Percentiles rank a stretch among this genome's conserved stretches.
Evolutionary conservation across 2,329 filamentous ascomycete species (phyloP).

Genomic region (Aspergillus novoparasiticus): DNA sequence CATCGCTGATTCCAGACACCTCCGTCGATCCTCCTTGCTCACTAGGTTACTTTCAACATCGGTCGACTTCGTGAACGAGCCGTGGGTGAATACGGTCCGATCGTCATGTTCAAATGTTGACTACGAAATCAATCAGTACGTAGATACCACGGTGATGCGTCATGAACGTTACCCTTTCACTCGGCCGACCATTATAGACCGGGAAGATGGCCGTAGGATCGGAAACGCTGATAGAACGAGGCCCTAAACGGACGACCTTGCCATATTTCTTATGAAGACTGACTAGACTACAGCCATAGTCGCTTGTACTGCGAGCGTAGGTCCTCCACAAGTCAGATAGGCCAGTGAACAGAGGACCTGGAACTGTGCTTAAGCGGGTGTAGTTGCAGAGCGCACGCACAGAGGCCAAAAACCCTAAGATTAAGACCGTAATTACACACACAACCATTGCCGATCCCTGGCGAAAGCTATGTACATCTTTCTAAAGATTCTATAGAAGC

Average conservation of each 20-base stretch:
- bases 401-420: constrained; percentile 4
- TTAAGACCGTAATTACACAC: constrained; percentile 8
- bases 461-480: background rate
- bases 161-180: constrained; percentile 3
- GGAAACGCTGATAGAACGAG: constrained; percentile 19
- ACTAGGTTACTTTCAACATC: background rate
- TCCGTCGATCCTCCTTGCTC: background rate
- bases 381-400: constrained; percentile 18
- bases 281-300: constrained; percentile 11
- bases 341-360: constrained; percentile 17
- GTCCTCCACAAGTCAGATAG: constrained; percentile 18
- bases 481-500: background rate
- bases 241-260: constrained; percentile 19
- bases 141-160: background rate
- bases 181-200: background rate
- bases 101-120: background rate
- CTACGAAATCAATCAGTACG: background rate
- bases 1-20: background rate
- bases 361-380: constrained; percentile 14
- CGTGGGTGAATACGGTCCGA: background rate
- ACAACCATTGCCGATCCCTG: constrained; percentile 11
- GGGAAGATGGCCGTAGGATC: constrained; percentile 9
- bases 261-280: constrained; percentile 20
- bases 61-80: no score
- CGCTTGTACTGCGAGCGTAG: constrained; percentile 2